A percentile compares a stretch with the other conserved stretches of the same genome.
Evolutionary conservation across 805 yeast species (phyloP).

Genomic region (Maudiozyma barnettii): DNA sequence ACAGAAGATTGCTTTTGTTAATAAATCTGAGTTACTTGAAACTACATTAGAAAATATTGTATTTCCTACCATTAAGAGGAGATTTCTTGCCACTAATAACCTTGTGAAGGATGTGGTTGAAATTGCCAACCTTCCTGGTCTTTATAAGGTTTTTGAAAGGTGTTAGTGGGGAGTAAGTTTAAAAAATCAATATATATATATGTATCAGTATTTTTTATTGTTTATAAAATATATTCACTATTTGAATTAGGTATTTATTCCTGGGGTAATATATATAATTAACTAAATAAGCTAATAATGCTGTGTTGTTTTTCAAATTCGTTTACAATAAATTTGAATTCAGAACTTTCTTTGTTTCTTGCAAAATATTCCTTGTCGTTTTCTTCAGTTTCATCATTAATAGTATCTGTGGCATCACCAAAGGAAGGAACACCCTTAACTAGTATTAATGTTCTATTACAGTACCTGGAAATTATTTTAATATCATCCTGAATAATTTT

Average conservation of each 20-base stretch:
- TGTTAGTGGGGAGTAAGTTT: too few relatives aligned
- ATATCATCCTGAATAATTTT: conserved; percentile 22
- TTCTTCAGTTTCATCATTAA: conserved; percentile 3
- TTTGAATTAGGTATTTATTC: too few relatives aligned
- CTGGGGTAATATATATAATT: background rate
- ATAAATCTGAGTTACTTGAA: conserved; percentile 27
- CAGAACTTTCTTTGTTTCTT: conserved; percentile 6
- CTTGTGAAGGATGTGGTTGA: conserved; percentile 56
- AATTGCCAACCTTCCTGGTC: conserved; percentile 83
- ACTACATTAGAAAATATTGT: conserved; percentile 44
- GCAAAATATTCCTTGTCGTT: conserved; percentile 2
- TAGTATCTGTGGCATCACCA: background rate
- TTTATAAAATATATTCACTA: too few relatives aligned
- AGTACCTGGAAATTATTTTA: conserved; percentile 5
- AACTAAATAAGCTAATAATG: conserved; percentile 10
- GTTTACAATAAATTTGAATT: conserved; percentile 11
- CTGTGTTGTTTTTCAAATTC: conserved; percentile 16
- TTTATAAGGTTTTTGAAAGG: conserved; percentile 87
- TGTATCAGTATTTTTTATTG: too few relatives aligned
- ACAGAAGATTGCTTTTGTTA: conserved; percentile 9
- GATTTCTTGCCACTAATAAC: conserved; percentile 53
- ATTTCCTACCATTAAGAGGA: conserved; percentile 55
- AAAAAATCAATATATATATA: too few relatives aligned
- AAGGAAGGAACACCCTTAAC: conserved; percentile 4
- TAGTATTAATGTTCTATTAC: conserved; percentile 6